These are phyloP conservation scores for Trametes cinnabarina DNA, from an alignment of 768 basidiomycete species.

Conservation along the genomic window DNA sequence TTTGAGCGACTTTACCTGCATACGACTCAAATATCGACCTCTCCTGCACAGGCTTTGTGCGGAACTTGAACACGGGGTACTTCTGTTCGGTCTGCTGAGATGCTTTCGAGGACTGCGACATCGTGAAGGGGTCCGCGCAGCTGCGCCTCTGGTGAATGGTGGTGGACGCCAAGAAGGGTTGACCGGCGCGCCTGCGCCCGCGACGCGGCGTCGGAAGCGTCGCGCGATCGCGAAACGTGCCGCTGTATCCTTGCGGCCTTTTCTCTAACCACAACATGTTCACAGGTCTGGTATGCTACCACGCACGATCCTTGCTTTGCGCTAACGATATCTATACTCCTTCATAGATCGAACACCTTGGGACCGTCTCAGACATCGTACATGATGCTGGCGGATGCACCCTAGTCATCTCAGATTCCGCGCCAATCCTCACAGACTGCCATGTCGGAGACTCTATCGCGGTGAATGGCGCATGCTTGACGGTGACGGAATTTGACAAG, in stretches of 20 bases:
- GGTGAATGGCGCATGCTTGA: conserved; percentile 78
- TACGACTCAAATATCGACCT: conserved; percentile 28
- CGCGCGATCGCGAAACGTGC: too few relatives aligned
- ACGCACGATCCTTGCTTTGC: conserved; percentile 3
- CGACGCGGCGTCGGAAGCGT: too few relatives aligned
- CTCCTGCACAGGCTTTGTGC: conserved; percentile 22
- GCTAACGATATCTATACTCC: conserved; percentile 7
- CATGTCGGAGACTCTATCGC: conserved; percentile 93
- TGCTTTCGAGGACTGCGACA: conserved; percentile 12
- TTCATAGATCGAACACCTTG: conserved; percentile 84
- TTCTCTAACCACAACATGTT: conserved; percentile 56
- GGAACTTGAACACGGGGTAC: conserved; percentile 19
- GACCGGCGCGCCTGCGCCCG: background rate
- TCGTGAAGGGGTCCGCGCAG: background rate
- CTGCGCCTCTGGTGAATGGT: background rate
- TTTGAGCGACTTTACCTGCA: conserved; percentile 16
- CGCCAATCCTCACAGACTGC: conserved; percentile 81
- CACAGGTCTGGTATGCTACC: conserved; percentile 66
- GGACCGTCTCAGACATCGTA: conserved; percentile 63
- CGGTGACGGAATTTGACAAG: conserved; percentile 81
- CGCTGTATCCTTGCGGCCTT: too few relatives aligned
- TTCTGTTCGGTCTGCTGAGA: background rate
- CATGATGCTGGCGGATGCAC: conserved; percentile 77
- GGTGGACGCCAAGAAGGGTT: background rate
- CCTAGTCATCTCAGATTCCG: conserved; percentile 70